Percentiles rank a stretch among this genome's conserved stretches.
These are phyloP conservation scores for Lolium rigidum DNA, from an alignment of 176 grass and related monocot species.

Conservation along the genomic window DNA sequence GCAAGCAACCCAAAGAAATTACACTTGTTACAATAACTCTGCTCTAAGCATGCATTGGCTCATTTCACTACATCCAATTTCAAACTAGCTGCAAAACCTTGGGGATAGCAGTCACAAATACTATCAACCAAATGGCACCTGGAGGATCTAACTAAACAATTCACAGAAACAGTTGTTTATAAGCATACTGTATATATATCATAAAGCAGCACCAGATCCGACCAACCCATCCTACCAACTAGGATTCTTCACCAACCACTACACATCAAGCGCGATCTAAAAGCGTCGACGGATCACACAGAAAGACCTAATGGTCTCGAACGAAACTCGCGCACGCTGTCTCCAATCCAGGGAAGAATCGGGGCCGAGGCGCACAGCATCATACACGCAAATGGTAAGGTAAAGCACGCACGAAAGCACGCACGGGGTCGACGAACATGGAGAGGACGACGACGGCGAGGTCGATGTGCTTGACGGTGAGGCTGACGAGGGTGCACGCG, in stretches of 20 bases:
- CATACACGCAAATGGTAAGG: background rate
- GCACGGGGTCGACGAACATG: too few relatives aligned
- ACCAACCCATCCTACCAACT: slow-evolving; percentile 38
- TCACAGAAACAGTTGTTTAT: background rate
- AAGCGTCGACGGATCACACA: slow-evolving; percentile 18
- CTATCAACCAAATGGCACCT: background rate
- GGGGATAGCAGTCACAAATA: background rate
- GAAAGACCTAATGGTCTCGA: background rate
- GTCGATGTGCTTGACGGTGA: too few relatives aligned
- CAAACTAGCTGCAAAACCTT: background rate
- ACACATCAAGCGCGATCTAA: slow-evolving; percentile 11
- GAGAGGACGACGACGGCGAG: too few relatives aligned
- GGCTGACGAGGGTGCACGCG: too few relatives aligned
- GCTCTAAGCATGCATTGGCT: background rate
- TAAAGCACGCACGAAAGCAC: background rate
- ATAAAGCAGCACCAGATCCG: slow-evolving; percentile 40
- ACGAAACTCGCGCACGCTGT: background rate
- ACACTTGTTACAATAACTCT: too few relatives aligned
- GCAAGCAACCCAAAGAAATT: too few relatives aligned
- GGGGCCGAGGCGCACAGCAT: background rate
- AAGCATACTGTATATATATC: slow-evolving; percentile 7
- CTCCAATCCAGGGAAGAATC: background rate
- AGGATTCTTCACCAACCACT: slow-evolving; percentile 6
- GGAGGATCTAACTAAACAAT: background rate
- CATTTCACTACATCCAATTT: slow-evolving; percentile 13